Conservation (phyloP, 768 basidiomycete species). For the Suillus subaureus region DNA sequence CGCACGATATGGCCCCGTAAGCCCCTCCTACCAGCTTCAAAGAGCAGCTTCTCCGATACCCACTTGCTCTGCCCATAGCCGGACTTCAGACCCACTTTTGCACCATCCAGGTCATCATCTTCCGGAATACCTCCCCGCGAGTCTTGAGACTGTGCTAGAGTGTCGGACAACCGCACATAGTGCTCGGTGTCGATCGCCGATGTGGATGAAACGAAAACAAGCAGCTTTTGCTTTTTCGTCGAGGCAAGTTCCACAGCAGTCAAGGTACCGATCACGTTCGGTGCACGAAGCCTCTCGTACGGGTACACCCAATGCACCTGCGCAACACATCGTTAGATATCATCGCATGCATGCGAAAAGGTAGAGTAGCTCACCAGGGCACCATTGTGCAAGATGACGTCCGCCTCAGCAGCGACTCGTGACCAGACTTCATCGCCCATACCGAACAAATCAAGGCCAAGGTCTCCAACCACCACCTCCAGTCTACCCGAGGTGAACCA, state of each 20-base stretch:
- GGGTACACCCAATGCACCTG: conserved; percentile 99
- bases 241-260: conserved; percentile 81
- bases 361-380: conserved; percentile 71
- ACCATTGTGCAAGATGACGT: conserved; percentile 91
- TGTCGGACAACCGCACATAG: conserved; percentile 87
- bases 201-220: conserved; percentile 95
- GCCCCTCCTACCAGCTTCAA: conserved; percentile 88
- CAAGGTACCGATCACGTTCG: conserved; percentile 93
- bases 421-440: conserved; percentile 66
- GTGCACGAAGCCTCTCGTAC: conserved; percentile 86
- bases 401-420: conserved; percentile 67
- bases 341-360: not conserved
- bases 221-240: conserved; percentile 67
- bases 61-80: conserved; percentile 99
- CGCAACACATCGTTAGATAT: conserved; percentile 3
- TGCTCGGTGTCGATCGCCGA: conserved; percentile 92
- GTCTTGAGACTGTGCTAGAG: conserved; percentile 43
- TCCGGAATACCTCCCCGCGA: conserved; percentile 77
- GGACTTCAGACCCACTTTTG: conserved; percentile 70
- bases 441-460: conserved; percentile 76
- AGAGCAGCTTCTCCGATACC: conserved; percentile 94
- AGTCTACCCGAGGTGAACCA: conserved; percentile 74
- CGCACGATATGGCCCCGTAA: conserved; percentile 85
- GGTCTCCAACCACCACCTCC: conserved; percentile 84
- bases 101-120: conserved; percentile 85